Conservation (phyloP, 2,329 filamentous ascomycete genomes). For the Exophiala xenobiotica region DNA sequence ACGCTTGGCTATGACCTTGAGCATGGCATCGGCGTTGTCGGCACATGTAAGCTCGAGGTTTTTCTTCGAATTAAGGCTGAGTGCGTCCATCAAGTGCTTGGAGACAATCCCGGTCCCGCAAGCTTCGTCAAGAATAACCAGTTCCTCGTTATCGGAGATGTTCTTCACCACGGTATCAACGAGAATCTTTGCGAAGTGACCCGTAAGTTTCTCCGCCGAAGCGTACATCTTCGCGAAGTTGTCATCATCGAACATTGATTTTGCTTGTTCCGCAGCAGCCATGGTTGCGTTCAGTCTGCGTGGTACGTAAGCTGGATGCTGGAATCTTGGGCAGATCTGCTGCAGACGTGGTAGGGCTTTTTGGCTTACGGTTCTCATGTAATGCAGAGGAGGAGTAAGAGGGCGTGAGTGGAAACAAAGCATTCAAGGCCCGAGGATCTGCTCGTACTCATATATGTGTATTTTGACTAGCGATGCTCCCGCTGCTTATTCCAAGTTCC, state of each 20-base stretch:
- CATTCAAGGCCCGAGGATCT: neutral
- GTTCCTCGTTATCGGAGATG: slow-evolving; percentile 24
- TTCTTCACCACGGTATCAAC: slow-evolving; percentile 33
- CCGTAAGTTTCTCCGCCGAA: slow-evolving; percentile 35
- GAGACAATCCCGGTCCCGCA: slow-evolving; percentile 55
- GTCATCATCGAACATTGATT: slow-evolving; percentile 6
- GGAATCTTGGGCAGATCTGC: neutral
- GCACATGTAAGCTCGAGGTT: slow-evolving; percentile 51
- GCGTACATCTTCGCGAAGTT: slow-evolving; percentile 15
- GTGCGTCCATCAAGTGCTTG: slow-evolving; percentile 43
- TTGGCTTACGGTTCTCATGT: neutral
- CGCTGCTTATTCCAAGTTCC: neutral
- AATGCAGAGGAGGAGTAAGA: neutral
- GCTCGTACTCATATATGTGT: neutral
- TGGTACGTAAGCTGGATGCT: neutral
- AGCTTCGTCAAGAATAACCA: slow-evolving; percentile 52
- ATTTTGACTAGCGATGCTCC: neutral
- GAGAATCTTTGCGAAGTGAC: slow-evolving; percentile 34
- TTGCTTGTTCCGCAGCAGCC: neutral
- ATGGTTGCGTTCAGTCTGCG: neutral
- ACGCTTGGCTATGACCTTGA: slow-evolving; percentile 44
- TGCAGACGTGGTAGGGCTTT: neutral
- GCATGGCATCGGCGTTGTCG: slow-evolving; percentile 48
- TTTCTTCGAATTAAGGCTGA: slow-evolving; percentile 42
- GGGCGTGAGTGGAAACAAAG: neutral